These are phyloP conservation scores for Macrophomina phaseolina DNA, from an alignment of 2,329 filamentous ascomycete species.

Conservation along the genomic window DNA sequence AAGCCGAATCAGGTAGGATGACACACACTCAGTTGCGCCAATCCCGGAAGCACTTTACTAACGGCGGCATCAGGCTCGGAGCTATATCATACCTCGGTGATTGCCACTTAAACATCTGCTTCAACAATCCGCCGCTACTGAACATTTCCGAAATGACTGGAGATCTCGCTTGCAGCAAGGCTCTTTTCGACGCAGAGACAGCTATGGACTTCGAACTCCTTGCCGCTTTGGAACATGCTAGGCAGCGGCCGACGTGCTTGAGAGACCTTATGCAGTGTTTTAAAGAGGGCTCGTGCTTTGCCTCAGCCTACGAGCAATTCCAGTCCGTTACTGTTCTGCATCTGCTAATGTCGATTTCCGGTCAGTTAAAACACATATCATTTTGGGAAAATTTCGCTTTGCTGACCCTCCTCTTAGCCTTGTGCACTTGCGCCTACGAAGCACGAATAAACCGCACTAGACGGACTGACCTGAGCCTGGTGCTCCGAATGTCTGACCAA, in stretches of 20 bases:
- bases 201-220: neutral
- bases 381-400: neutral
- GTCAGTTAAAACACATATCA: neutral
- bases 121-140: neutral
- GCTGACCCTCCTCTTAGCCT: neutral
- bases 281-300: neutral
- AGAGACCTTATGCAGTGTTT: neutral
- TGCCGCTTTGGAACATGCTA: neutral
- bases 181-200: neutral
- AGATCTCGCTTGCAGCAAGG: neutral
- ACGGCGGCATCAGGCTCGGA: neutral
- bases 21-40: neutral
- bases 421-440: neutral
- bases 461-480: neutral
- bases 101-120: neutral
- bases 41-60: neutral
- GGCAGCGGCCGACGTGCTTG: neutral
- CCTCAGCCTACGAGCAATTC: neutral
- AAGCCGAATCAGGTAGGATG: neutral
- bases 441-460: neutral
- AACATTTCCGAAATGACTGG: neutral
- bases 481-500: neutral
- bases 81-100: neutral
- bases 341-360: neutral
- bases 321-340: neutral